Percentiles rank a stretch among this genome's conserved stretches.
Evolutionary conservation across 805 yeast species (phyloP).

Genomic region (Teunomyces barrocoloradensis): DNA sequence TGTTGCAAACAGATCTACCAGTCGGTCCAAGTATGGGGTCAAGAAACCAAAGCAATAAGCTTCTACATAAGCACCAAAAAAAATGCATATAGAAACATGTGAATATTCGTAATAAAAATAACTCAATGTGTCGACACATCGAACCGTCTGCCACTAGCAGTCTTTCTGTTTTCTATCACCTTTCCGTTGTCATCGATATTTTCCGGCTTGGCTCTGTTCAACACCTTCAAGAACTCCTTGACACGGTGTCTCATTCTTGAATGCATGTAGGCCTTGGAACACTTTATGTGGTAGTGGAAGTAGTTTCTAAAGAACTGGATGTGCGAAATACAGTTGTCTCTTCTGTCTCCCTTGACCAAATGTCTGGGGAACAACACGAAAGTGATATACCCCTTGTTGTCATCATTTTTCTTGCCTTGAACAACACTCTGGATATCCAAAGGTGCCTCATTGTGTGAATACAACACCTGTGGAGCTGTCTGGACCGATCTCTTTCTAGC

Average conservation of each 20-base stretch:
- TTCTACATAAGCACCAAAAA: not conserved
- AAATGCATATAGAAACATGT: slow-evolving; percentile 6
- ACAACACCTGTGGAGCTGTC: slow-evolving; percentile 96
- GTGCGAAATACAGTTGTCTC: slow-evolving; percentile 87
- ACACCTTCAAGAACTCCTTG: slow-evolving; percentile 87
- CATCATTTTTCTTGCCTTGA: slow-evolving; percentile 43
- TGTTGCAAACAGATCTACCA: slow-evolving; percentile 86
- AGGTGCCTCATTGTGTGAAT: slow-evolving; percentile 89
- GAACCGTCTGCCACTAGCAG: slow-evolving; percentile 72
- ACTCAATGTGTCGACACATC: slow-evolving; percentile 21
- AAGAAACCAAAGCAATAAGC: slow-evolving; percentile 59
- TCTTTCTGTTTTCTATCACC: slow-evolving; percentile 50
- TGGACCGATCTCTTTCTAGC: slow-evolving; percentile 95
- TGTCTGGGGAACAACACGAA: slow-evolving; percentile 84
- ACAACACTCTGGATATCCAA: slow-evolving; percentile 55
- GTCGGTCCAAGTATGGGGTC: slow-evolving; percentile 92
- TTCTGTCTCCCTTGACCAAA: slow-evolving; percentile 55
- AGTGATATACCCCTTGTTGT: slow-evolving; percentile 53
- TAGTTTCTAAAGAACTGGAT: slow-evolving; percentile 91
- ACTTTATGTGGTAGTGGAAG: slow-evolving; percentile 97
- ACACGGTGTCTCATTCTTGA: slow-evolving; percentile 97
- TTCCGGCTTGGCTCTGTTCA: slow-evolving; percentile 96
- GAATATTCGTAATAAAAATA: slow-evolving; percentile 1
- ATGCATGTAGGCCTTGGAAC: slow-evolving; percentile 97
- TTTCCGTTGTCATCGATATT: slow-evolving; percentile 68